Conservation (phyloP, 768 basidiomycete species). For the Coprinopsis marcescibilis region DNA sequence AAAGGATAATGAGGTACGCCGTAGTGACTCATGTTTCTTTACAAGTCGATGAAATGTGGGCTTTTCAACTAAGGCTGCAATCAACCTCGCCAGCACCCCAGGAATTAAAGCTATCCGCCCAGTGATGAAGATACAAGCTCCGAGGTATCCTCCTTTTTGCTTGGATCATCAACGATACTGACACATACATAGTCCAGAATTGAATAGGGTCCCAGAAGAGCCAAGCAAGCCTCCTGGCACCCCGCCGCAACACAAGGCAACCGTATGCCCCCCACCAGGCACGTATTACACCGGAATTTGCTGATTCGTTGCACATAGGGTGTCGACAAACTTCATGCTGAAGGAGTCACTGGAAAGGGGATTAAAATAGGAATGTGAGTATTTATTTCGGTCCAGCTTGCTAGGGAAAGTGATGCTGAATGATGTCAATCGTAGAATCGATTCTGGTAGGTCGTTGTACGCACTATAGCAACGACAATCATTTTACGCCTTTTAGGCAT, state of each 20-base stretch:
- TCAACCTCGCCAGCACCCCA: conserved; percentile 35
- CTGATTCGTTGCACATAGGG: conserved; percentile 33
- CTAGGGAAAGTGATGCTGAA: not conserved
- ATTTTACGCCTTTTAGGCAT: conserved; percentile 24
- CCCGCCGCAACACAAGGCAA: conserved; percentile 47
- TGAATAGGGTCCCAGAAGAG: conserved; percentile 33
- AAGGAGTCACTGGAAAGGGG: conserved; percentile 56
- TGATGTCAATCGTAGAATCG: conserved; percentile 33
- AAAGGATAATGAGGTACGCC: conserved; percentile 6
- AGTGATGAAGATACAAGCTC: conserved; percentile 36
- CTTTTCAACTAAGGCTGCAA: conserved; percentile 34
- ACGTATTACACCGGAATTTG: not conserved
- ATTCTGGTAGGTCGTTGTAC: conserved; percentile 27
- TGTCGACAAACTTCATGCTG: conserved; percentile 59
- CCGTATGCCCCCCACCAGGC: conserved; percentile 25
- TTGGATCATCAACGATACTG: not conserved
- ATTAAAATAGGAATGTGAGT: conserved; percentile 62
- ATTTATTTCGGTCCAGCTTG: not conserved
- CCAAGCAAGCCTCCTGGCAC: conserved; percentile 37
- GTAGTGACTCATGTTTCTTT: not conserved
- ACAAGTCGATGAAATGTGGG: conserved; percentile 1
- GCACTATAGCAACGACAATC: not conserved
- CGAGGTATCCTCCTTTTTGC: conserved; percentile 28
- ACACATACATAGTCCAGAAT: conserved; percentile 33
- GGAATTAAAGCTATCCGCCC: conserved; percentile 57